Conservation (phyloP, 495 filamentous ascomycete species). For the Astrothelium subdiscretum region DNA sequence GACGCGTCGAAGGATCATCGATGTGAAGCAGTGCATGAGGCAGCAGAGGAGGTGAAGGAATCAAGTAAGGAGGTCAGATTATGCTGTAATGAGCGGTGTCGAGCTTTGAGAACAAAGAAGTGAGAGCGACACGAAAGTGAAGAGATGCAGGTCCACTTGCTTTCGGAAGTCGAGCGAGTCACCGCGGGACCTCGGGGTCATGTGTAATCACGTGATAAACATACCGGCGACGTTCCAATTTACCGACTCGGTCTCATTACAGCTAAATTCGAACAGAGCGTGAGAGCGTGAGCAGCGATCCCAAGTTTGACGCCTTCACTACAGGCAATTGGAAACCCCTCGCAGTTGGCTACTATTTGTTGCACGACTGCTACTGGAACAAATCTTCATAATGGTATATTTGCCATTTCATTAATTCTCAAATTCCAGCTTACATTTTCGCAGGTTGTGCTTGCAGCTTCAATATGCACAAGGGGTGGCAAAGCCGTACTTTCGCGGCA, state of each 20-base stretch:
- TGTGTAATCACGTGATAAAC: not conserved
- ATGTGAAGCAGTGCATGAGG: not conserved
- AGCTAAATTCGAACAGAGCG: too few relatives aligned
- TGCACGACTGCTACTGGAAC: too few relatives aligned
- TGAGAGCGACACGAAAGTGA: not conserved
- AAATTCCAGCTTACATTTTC: conserved; percentile 3
- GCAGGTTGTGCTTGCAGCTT: conserved; percentile 94
- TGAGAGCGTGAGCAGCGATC: not conserved
- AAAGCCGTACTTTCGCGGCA: conserved; percentile 94
- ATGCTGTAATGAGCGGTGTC: not conserved
- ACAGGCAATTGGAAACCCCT: not conserved
- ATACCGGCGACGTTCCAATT: not conserved
- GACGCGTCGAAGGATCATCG: not conserved
- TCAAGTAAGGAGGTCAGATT: not conserved
- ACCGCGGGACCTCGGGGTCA: too few relatives aligned
- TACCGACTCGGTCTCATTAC: too few relatives aligned
- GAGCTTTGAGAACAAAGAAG: not conserved
- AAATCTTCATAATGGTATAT: conserved; percentile 11
- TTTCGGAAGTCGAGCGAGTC: not conserved
- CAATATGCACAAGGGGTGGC: conserved; percentile 95
- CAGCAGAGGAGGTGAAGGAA: not conserved
- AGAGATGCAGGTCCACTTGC: not conserved
- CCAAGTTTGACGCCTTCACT: not conserved
- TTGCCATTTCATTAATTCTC: conserved; percentile 2
- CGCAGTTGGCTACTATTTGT: not conserved